Evolutionary conservation across 2,329 filamentous ascomycete genomes (phyloP), one percentile per base, ranked within the genome.

Genomic region (Diaporthe sp.): DNA sequence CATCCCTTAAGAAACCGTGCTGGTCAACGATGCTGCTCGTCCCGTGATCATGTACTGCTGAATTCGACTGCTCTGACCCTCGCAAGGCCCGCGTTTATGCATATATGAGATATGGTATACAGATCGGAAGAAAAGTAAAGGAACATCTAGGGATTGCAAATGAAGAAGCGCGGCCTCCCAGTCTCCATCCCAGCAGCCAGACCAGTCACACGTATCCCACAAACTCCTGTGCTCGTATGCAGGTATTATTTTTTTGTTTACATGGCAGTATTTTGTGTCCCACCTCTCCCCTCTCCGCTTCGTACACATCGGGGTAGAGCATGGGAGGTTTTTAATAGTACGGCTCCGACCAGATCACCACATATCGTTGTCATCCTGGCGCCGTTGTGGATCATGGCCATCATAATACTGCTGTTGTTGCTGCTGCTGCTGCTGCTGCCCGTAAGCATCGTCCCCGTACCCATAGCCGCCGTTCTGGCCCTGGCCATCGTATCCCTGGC

Each of bases 361-460:
- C 78, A 80, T 79, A 27, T 78, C 77, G 12, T 77, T 75, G 30
- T 78, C 77, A 1, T 76, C 76, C 68, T 75, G 63, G 32, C 69
- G 73, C 63, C 72, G 72, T 72, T 75, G 71, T 22, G 63, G 71
- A 42, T 74, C 74, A 32, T 75, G 74, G 35, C 72, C 73, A 61
- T 78, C 75, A 35, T 79, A 78, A 50, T 79, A 74, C 8, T 75
- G 80, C 70, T 80, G 77, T 47, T 72, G 61, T 8, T 75, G 80
- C 70, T 80, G 77, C 59, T 72, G 61, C 53, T 72, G 61, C 6
- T 75, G 80, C 70, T 80, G 77, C 59, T 72, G 61, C 53, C 82
- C 81, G 51, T 83, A 81, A 19, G 80, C 77, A 59, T 83, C 82
- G 50, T 82, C 72, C 59, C 79, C 79, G 22, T 79, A 76, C 9